Base-by-base conservation (phyloP, 2,329 filamentous ascomycete species). In the Curvularia hawaiiensis region DNA sequence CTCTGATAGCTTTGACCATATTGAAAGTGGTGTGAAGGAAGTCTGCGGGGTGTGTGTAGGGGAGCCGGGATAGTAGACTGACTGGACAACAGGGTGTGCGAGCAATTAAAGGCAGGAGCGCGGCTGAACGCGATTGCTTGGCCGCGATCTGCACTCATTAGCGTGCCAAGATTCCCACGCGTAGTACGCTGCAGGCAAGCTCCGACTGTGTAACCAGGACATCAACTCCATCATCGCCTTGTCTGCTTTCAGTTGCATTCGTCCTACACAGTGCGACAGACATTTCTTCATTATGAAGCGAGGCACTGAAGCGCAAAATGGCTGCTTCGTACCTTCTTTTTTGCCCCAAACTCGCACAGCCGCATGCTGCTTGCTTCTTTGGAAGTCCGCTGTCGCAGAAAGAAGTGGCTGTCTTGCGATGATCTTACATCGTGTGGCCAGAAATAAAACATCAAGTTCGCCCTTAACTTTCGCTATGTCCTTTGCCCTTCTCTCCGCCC, bases 1-100 rank as follows among this genome's bases (percentile, higher is more conserved):
- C 84, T 81, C 81, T 79, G 41, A 85, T 83, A 58, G 84, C 83
- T 69, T 83, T 83, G 62, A 84, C 83, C 84, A 86, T 86, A 50
- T 54, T 78, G 72, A 43, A 33, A 55, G 50, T 51, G 46, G 49
- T 33, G 50, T 50, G 8, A 33, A 49, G 39, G 40, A 35, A 16
- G 18, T 51, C 14, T 44, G 50, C 28, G 60, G 59, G 59, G 54
- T 51, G 45, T 12, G 38, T 51, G 45, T 12, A 40, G 45, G 51
- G 45, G n/a, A 28, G 51, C 39, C 50, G 50, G 43, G 51, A 56
- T 52, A 28, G 47, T 41, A 44, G 52, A 30, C 11, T 59, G 61
- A 22, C 7, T 59, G 61, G 50, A 60, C 70, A 73, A 62, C 68
- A 68, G 52, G 72, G 70, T 74, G 56, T 63, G 56, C 64, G 56